These are phyloP conservation scores for Vitis riparia DNA, from an alignment of 164 flowering plant species.

Conservation along the genomic window DNA sequence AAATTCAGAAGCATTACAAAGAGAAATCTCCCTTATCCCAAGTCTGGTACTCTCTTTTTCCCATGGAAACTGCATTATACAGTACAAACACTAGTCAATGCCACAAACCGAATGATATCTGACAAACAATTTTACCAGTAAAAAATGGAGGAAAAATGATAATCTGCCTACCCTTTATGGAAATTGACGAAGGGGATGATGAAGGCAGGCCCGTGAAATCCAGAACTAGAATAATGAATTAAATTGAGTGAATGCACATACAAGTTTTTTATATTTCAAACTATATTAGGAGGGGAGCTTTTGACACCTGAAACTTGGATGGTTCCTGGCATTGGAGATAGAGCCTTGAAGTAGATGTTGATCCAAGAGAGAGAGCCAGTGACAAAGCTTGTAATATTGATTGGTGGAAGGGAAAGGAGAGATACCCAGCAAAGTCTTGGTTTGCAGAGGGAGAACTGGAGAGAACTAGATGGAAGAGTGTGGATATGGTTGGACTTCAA, in stretches of 20 bases:
- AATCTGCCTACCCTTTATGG: slow-evolving; percentile 47
- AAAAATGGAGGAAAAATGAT: neutral
- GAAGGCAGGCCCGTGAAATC: slow-evolving; percentile 55
- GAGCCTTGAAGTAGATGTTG: neutral
- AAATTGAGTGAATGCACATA: too few relatives aligned
- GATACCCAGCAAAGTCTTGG: neutral
- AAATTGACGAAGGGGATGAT: slow-evolving; percentile 36
- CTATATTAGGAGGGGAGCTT: too few relatives aligned
- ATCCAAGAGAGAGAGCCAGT: neutral
- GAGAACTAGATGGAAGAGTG: slow-evolving; percentile 13
- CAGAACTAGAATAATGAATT: slow-evolving; percentile 43
- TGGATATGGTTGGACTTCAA: slow-evolving; percentile 21
- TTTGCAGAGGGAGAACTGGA: slow-evolving; percentile 1
- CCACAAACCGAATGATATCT: neutral
- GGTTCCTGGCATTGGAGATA: slow-evolving; percentile 77
- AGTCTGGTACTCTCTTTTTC: slow-evolving; percentile 59
- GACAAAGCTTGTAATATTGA: neutral
- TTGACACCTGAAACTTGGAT: slow-evolving; percentile 77
- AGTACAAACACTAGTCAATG: neutral
- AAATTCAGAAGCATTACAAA: slow-evolving; percentile 48
- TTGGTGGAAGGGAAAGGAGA: neutral
- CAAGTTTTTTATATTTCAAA: too few relatives aligned
- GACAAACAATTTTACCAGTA: neutral
- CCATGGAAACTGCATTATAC: slow-evolving; percentile 68
- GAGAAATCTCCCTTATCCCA: slow-evolving; percentile 63